Conservation (phyloP, 2,329 filamentous ascomycete genomes). For the Botrytis squamosa region DNA sequence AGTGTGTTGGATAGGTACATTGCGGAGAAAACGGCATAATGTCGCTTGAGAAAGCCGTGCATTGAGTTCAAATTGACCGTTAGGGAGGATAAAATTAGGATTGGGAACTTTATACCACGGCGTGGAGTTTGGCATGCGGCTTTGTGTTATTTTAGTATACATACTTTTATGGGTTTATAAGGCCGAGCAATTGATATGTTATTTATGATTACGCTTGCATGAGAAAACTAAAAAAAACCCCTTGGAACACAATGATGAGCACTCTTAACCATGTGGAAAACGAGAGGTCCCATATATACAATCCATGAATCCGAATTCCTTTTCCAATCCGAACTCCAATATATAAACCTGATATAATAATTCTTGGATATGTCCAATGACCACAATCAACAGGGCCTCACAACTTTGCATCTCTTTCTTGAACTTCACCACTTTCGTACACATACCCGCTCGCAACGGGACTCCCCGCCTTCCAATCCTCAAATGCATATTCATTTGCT, state of each 20-base stretch:
- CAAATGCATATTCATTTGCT: conserved; percentile 24
- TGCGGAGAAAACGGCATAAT: background rate
- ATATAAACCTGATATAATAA: background rate
- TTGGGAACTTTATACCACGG: conserved; percentile 25
- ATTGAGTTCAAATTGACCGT: background rate
- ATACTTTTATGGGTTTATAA: background rate
- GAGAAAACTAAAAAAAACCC: background rate
- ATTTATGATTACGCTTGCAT: background rate
- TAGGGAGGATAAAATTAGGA: background rate
- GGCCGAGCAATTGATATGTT: background rate
- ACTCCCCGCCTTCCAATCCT: conserved; percentile 38
- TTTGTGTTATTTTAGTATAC: background rate
- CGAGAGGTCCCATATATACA: background rate
- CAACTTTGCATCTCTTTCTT: conserved; percentile 37
- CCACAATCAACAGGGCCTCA: conserved; percentile 9
- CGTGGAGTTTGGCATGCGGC: conserved; percentile 7
- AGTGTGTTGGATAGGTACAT: conserved; percentile 33
- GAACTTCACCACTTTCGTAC: conserved; percentile 48
- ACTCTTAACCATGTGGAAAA: background rate
- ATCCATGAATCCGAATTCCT: no score
- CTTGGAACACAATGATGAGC: background rate
- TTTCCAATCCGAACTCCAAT: background rate
- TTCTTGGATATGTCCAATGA: background rate
- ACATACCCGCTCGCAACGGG: conserved; percentile 61
- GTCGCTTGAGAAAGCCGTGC: background rate